Evolutionary conservation across 306 rosid genomes (phyloP).

Genomic region (Carpinus fangiana): DNA sequence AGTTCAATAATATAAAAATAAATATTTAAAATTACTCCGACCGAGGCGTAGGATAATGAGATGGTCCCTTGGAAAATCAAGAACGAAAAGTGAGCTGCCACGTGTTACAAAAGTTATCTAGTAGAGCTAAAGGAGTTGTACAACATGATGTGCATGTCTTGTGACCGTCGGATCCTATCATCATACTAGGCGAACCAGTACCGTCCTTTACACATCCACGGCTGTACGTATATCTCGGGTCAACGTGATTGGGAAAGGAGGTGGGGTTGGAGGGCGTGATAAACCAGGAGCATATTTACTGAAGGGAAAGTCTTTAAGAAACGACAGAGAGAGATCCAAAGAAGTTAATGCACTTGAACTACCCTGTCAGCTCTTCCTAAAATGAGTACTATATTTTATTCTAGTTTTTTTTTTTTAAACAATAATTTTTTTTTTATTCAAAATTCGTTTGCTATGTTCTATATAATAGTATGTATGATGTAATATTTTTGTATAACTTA

Average conservation of each 20-base stretch:
- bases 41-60: no score
- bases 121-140: neutral
- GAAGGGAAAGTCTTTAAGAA: constrained; percentile 11
- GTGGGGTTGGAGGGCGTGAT: constrained; percentile 41
- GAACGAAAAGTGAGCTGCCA: neutral
- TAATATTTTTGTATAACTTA: no score
- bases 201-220: constrained; percentile 1
- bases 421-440: neutral
- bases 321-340: constrained; percentile 38
- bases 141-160: neutral
- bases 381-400: no score
- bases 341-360: constrained; percentile 35
- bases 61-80: neutral
- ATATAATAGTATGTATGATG: no score
- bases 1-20: no score
- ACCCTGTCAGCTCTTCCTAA: constrained; percentile 13
- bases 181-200: neutral
- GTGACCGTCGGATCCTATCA: neutral
- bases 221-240: constrained; percentile 17
- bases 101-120: neutral
- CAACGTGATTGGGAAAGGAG: constrained; percentile 27
- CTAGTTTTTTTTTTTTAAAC: neutral
- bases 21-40: no score
- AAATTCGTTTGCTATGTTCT: no score
- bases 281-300: constrained; percentile 26